Evolutionary conservation across 164 flowering plant species (phyloP).

Genomic region (Chloranthus sessilifolius): DNA sequence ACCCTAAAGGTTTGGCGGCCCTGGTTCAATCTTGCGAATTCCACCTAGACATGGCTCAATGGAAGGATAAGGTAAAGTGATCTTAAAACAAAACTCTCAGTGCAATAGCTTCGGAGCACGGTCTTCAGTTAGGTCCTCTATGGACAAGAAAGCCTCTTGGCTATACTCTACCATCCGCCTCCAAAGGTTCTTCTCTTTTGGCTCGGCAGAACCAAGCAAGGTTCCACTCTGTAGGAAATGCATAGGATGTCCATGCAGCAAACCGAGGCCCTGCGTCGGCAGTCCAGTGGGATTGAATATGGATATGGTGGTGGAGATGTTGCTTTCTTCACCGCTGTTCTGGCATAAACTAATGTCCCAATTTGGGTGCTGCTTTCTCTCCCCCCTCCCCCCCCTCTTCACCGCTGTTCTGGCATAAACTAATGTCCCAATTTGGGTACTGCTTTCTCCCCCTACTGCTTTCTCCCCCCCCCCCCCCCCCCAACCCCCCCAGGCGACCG

Average conservation of each 20-base stretch:
- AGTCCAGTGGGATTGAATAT: too few species aligned
- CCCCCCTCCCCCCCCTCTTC: too few species aligned
- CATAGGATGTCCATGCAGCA: constrained; percentile 3
- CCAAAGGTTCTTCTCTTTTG: constrained; percentile 9
- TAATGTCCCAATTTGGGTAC: too few species aligned
- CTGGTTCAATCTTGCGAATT: background rate
- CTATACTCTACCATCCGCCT: background rate
- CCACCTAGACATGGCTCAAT: constrained; percentile 1
- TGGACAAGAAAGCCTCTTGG: constrained; percentile 1
- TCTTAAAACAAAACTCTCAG: constrained; percentile 5
- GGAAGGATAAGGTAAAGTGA: background rate
- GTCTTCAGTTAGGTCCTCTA: constrained; percentile 11
- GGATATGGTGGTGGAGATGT: too few species aligned
- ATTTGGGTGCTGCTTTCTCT: too few species aligned
- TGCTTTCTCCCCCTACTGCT: too few species aligned
- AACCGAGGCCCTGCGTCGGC: background rate
- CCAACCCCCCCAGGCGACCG: too few species aligned
- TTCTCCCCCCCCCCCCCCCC: too few species aligned
- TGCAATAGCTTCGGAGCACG: constrained; percentile 12
- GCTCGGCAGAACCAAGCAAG: constrained; percentile 7
- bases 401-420: too few species aligned
- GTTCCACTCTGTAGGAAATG: background rate
- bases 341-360: too few species aligned
- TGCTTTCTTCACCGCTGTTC: too few species aligned
- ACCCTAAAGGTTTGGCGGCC: background rate